Evolutionary conservation across 1,284 basidiomycete species (phyloP).

Genomic region (Stygiomarasmius scandens): DNA sequence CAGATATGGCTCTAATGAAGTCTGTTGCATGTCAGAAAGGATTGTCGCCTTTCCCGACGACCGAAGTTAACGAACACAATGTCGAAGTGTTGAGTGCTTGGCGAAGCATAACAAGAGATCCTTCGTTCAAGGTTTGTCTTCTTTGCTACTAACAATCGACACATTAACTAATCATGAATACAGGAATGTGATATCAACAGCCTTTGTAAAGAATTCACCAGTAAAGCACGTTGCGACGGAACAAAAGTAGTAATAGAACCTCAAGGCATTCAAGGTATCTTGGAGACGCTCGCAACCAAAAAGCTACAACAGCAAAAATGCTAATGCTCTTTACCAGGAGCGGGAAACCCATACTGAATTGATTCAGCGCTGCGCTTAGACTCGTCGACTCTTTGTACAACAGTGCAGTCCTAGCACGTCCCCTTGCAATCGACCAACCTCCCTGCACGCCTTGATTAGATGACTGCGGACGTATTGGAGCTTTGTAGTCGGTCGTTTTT

Average conservation of each 20-base stretch:
- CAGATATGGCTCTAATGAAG: conserved; percentile 38
- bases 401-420: no score
- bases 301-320: conserved; percentile 5
- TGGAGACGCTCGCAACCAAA: conserved; percentile 49
- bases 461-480: no score
- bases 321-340: not conserved
- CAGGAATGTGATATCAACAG: conserved; percentile 78
- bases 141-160: not conserved
- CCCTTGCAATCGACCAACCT: no score
- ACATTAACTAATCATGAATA: conserved; percentile 7
- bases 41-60: conserved; percentile 60
- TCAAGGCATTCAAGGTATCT: conserved; percentile 62
- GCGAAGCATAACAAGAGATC: conserved; percentile 71
- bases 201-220: conserved; percentile 74
- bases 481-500: no score
- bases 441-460: no score
- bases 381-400: no score
- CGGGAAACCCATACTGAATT: not conserved
- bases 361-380: no score
- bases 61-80: conserved; percentile 68
- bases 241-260: conserved; percentile 79
- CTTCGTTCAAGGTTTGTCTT: conserved; percentile 63
- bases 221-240: conserved; percentile 79
- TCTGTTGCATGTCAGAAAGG: conserved; percentile 62
- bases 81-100: conserved; percentile 77